Percentiles rank a stretch among this genome's conserved stretches.
These are phyloP conservation scores for Scutellaria galericulata DNA, from an alignment of 257 asterid genomes.

Conservation along the genomic window DNA sequence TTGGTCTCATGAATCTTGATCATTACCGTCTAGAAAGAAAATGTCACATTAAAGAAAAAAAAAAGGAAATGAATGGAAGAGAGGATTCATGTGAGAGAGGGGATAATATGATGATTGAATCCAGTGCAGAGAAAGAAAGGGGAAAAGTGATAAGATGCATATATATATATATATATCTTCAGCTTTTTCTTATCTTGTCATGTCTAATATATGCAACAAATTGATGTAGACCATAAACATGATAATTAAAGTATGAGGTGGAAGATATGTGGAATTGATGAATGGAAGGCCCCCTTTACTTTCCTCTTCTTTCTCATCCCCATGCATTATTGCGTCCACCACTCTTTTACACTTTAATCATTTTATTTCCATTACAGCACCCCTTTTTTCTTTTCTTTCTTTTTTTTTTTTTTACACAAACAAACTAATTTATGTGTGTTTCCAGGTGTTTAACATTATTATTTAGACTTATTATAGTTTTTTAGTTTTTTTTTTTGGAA, in stretches of 20 bases:
- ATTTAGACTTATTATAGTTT: no score
- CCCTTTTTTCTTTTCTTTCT: background rate
- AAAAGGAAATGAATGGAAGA: background rate
- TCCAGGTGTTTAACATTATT: no score
- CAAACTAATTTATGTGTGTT: no score
- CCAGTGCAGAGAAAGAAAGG: background rate
- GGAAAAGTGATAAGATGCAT: constrained; percentile 29
- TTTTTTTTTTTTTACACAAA: background rate
- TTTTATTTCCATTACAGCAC: constrained; percentile 29
- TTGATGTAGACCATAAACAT: constrained; percentile 7
- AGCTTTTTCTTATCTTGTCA: constrained; percentile 20
- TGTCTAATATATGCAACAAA: background rate
- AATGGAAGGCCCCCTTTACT: constrained; percentile 25
- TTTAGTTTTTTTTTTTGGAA: no score
- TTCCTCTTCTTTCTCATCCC: constrained; percentile 11
- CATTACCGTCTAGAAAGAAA: no score
- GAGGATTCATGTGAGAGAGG: constrained; percentile 39
- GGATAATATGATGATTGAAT: constrained; percentile 41
- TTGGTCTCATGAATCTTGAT: no score
- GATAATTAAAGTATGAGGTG: background rate
- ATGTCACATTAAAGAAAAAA: background rate
- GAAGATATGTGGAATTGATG: constrained; percentile 19
- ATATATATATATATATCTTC: constrained; percentile 6
- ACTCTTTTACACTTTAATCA: constrained; percentile 18
- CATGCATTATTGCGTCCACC: constrained; percentile 37